A percentile compares a stretch with the other conserved stretches of the same genome.
phyloP scores from a whole-genome alignment of 345 rosid species.

The Gossypium thurberi region DNA sequence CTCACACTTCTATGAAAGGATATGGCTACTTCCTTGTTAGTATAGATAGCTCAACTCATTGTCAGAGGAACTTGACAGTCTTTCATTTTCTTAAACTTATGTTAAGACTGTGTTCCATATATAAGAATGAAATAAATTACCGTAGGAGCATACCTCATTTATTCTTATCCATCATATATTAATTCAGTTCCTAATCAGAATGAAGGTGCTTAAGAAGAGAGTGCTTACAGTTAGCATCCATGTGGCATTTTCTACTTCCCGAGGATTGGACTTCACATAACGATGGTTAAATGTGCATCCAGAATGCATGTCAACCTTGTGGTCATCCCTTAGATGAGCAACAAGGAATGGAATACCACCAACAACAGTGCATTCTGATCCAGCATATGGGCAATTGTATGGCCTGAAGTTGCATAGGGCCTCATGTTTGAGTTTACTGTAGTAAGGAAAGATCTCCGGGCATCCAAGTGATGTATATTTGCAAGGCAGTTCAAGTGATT shows the following conservation, averaged over 20 bases:
- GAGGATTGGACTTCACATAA: slow-evolving; percentile 92
- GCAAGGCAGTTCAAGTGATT: slow-evolving; percentile 91
- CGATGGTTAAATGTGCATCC: slow-evolving; percentile 96
- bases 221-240: slow-evolving; percentile 94
- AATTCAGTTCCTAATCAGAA: neutral
- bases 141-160: neutral
- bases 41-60: neutral
- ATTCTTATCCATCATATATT: neutral
- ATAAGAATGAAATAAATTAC: neutral
- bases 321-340: slow-evolving; percentile 86
- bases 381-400: slow-evolving; percentile 87
- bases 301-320: slow-evolving; percentile 97
- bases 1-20: neutral
- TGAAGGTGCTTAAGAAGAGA: neutral
- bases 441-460: slow-evolving; percentile 89
- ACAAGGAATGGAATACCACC: slow-evolving; percentile 89
- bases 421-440: slow-evolving; percentile 92
- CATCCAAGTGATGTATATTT: slow-evolving; percentile 71
- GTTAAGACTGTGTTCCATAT: neutral
- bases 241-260: slow-evolving; percentile 95
- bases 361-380: slow-evolving; percentile 73
- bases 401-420: slow-evolving; percentile 80
- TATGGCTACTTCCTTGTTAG: neutral
- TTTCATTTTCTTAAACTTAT: too few species aligned
- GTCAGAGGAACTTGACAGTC: neutral